Conservation (phyloP, 139 green algal species). For the Closterium sp. region DNA sequence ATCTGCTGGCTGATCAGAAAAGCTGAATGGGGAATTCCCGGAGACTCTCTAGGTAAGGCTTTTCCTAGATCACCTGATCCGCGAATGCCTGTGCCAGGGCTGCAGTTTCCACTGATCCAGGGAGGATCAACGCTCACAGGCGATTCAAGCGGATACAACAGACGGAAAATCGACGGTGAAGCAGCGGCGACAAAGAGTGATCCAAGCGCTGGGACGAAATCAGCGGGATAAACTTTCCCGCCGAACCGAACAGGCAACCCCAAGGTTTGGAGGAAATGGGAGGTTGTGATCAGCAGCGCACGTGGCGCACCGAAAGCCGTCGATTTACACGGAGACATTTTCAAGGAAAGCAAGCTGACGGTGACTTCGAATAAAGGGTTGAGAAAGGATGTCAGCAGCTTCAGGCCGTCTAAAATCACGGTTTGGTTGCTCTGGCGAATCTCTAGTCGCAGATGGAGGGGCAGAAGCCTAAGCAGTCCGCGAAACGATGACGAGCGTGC, state of each 20-base stretch:
- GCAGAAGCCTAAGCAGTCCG: no score
- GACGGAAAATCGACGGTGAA: not conserved
- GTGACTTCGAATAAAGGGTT: no score
- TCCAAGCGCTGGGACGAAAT: not conserved
- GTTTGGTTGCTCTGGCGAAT: no score
- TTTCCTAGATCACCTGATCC: no score
- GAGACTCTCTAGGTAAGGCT: no score
- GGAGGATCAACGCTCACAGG: not conserved
- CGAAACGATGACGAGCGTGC: no score
- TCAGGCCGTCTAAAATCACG: no score
- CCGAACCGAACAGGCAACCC: not conserved
- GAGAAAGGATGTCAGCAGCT: no score
- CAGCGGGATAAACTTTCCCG: not conserved
- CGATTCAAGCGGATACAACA: not conserved
- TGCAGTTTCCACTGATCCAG: not conserved
- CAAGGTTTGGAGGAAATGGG: no score
- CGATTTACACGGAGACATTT: not conserved
- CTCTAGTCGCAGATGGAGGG: no score
- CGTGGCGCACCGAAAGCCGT: not conserved
- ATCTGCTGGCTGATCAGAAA: no score
- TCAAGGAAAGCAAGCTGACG: no score
- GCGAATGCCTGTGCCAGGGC: not conserved
- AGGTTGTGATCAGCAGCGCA: not conserved
- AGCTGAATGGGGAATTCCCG: not conserved
- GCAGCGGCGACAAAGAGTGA: not conserved